Base-by-base conservation (phyloP, 1,139 yeast genomes). In the Taphrina wiesneri region DNA sequence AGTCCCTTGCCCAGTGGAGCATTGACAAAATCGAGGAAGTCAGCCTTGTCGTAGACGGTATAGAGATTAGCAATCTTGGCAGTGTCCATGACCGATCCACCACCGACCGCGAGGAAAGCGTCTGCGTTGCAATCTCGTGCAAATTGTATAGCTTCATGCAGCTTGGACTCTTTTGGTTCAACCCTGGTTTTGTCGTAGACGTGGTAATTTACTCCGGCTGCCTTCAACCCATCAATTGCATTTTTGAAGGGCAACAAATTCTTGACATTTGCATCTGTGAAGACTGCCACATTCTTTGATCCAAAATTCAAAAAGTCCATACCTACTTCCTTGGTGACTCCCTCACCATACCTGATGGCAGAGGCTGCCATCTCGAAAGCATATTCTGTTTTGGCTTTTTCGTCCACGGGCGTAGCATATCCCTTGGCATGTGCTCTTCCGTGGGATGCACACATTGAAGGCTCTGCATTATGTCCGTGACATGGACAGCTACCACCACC, bases 321-420 rank as follows among this genome's bases (percentile, higher is more conserved):
- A 23, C 80, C 80, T 7, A 78, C 77, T 60, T 78, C 80, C 17
- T 70, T 66, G 7, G 80, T 78, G 19, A 75, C 79, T 2, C 80
- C 80, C 13, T 76, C 74, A 17, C 80, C 80, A 65, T 76, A 78
- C 5, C 80, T 73, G 63, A 78, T 77, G 67, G 77, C 77, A 63
- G 77, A 74, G 2, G 80, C 78, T 2, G 80, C 80, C 78, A 78
- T 74, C 70, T 78, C 80, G 68, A 78, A 78, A 6, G 80, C 80
- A 56, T 65, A 57, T 43, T 49, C 66, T n/a, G 41, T 54, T 26
- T 60, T 21, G 15, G 57, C 69, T 19, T 60, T 36, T 26, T 51
- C 67, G 23, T 53, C 56, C 36, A 60, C 68, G 2, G 65, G 68
- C 3, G 64, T 45, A 17, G 66, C 62, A 28, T 65, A 64, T 26